A percentile compares a stretch with the other conserved stretches of the same genome.
Conservation (phyloP, 1,284 basidiomycete species). For the Boletus smithii region DNA sequence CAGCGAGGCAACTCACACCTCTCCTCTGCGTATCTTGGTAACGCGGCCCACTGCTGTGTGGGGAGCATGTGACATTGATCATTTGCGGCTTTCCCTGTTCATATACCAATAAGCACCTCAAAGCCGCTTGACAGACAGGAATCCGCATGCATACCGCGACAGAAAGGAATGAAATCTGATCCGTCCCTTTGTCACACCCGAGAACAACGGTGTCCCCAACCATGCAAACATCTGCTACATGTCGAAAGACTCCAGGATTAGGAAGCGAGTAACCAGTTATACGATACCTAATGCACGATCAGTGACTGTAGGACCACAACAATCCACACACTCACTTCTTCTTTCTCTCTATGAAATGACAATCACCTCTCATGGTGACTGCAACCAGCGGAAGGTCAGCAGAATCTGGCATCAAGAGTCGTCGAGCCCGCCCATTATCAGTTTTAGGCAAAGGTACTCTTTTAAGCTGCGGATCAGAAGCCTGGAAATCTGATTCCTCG, state of each 20-base stretch:
- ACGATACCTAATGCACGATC: slow-evolving; percentile 32
- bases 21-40: slow-evolving; percentile 25
- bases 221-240: slow-evolving; percentile 44
- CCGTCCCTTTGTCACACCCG: slow-evolving; percentile 40
- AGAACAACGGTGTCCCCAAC: slow-evolving; percentile 42
- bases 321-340: slow-evolving; percentile 27
- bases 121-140: slow-evolving; percentile 20
- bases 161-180: slow-evolving; percentile 42
- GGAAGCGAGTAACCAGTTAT: slow-evolving; percentile 44
- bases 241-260: slow-evolving; percentile 34
- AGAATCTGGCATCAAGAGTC: slow-evolving; percentile 41
- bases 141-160: slow-evolving; percentile 32
- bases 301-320: slow-evolving; percentile 11
- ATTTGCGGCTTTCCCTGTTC: slow-evolving; percentile 29
- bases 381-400: slow-evolving; percentile 39
- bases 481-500: slow-evolving; percentile 11
- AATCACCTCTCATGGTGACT: slow-evolving; percentile 50
- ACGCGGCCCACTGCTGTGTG: slow-evolving; percentile 30
- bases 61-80: slow-evolving; percentile 29
- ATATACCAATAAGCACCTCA: slow-evolving; percentile 14
- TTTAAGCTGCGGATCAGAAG: slow-evolving; percentile 24
- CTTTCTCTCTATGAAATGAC: slow-evolving; percentile 45
- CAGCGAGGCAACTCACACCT: slow-evolving; percentile 41
- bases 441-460: slow-evolving; percentile 40
- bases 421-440: slow-evolving; percentile 38